Evolutionary conservation across 129 eudicot species (phyloP), one percentile per base, ranked within the genome.

Genomic region (Arctium lappa): DNA sequence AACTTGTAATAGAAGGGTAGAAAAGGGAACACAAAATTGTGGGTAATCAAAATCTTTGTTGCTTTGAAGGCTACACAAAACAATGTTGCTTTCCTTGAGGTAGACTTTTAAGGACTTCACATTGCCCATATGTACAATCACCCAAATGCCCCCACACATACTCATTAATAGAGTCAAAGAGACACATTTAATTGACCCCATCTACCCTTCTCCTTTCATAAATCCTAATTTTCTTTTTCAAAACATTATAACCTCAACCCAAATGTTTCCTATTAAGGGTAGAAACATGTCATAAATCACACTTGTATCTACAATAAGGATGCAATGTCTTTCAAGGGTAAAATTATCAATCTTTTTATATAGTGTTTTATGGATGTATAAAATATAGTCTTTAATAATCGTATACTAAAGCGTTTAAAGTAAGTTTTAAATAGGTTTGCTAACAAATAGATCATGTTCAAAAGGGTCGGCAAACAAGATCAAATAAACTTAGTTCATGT

Each of bases 1-100:
- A 83, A 50, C 27, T 83, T 48, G 27, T 34, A 11, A 71, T 3
- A 60, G 77, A 48, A 56, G 40, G 50, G 30, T 56, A 77, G 71
- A 76, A 69, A 15, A 18, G 18, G 29, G 56, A 69, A 34, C 78
- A 83, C 22, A 53, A 83, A 29, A 34, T 30, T 5, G 74, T 78
- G 86, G 37, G 75, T 72, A 84, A 84, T 84, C 83, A 84, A 78
- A 16, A 78, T 38, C 8, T 78, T 72, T 84, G 87, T 84, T 78
- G 83, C 87, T 84, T 84, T 72, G 87, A 84, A 84, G 87, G 79
- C 74, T 78, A 78, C 75, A 78, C 33, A 83, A 84, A 72, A 72
- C 68, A 72, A 78, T 40, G 65, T 72, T 78, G 79, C 86, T 84
- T 84, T 72, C 83, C 86, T 77, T 81, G 65, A 81, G 73, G 73